Conservation (phyloP, 1,284 basidiomycete genomes). For the Volvariella surrecta region DNA sequence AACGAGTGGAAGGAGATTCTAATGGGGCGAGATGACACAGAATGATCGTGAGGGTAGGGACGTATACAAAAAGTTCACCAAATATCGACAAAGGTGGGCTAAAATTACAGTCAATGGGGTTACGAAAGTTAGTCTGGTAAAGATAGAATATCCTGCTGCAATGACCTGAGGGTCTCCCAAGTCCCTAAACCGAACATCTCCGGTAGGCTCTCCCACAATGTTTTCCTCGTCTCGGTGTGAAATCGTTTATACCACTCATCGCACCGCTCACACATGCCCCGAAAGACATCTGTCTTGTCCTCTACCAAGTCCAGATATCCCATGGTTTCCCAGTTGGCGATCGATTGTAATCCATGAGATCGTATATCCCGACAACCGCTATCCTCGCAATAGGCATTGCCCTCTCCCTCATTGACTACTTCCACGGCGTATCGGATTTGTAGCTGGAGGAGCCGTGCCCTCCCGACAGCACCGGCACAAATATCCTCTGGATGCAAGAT, state of each 20-base stretch:
- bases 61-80: too few species aligned
- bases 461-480: slow-evolving; percentile 16
- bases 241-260: slow-evolving; percentile 8
- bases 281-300: slow-evolving; percentile 15
- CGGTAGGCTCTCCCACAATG: slow-evolving; percentile 21
- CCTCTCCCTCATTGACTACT: slow-evolving; percentile 6
- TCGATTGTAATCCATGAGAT: slow-evolving; percentile 14
- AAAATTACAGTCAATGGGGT: too few species aligned
- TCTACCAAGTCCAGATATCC: slow-evolving; percentile 21
- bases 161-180: slow-evolving; percentile 17
- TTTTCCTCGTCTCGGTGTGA: slow-evolving; percentile 12
- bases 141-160: neutral
- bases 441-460: slow-evolving; percentile 16
- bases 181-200: slow-evolving; percentile 17
- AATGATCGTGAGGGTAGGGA: neutral
- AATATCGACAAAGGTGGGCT: too few species aligned
- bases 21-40: neutral
- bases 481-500: slow-evolving; percentile 13
- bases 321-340: slow-evolving; percentile 19
- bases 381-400: slow-evolving; percentile 10
- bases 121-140: too few species aligned
- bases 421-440: slow-evolving; percentile 16
- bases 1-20: neutral
- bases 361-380: slow-evolving; percentile 12
- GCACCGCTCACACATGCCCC: slow-evolving; percentile 15